Evolutionary conservation across 768 basidiomycete species (phyloP).

Genomic region (Megacollybia marginata): DNA sequence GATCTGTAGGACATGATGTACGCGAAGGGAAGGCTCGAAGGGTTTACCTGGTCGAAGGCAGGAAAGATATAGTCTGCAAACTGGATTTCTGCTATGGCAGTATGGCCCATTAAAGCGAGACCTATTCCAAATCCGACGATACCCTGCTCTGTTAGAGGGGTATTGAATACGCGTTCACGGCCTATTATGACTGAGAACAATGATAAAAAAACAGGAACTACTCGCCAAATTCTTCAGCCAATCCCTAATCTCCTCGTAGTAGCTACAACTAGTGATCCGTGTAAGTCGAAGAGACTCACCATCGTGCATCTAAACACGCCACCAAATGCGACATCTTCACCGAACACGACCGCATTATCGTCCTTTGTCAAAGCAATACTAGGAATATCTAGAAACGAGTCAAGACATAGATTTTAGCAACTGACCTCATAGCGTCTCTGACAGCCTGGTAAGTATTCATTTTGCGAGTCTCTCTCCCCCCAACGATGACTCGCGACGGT

Average conservation of each 20-base stretch:
- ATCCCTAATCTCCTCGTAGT: conserved; percentile 41
- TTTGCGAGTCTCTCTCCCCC: conserved; percentile 82
- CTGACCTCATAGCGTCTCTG: conserved; percentile 80
- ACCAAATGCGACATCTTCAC: conserved; percentile 88
- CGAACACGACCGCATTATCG: conserved; percentile 83
- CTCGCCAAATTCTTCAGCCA: conserved; percentile 89
- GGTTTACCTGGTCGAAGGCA: conserved; percentile 83
- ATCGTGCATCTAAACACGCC: conserved; percentile 93
- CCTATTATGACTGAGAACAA: conserved; percentile 34
- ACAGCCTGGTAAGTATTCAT: conserved; percentile 96
- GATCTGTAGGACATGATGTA: conserved; percentile 35
- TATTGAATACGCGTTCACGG: conserved; percentile 91
- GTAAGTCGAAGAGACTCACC: conserved; percentile 33
- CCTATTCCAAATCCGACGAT: conserved; percentile 95
- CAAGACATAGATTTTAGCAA: neutral
- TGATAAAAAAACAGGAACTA: conserved; percentile 1
- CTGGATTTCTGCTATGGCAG: conserved; percentile 91
- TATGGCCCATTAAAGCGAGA: conserved; percentile 87
- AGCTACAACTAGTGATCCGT: too few species aligned
- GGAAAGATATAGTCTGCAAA: conserved; percentile 90
- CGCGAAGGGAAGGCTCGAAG: conserved; percentile 4
- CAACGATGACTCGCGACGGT: conserved; percentile 40
- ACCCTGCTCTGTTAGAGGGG: conserved; percentile 87
- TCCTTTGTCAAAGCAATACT: conserved; percentile 83
- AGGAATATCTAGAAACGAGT: conserved; percentile 1